Evolutionary conservation across 805 yeast genomes (phyloP), one percentile per base, ranked within the genome.

Genomic region (Jamesozyma spencerorum): DNA sequence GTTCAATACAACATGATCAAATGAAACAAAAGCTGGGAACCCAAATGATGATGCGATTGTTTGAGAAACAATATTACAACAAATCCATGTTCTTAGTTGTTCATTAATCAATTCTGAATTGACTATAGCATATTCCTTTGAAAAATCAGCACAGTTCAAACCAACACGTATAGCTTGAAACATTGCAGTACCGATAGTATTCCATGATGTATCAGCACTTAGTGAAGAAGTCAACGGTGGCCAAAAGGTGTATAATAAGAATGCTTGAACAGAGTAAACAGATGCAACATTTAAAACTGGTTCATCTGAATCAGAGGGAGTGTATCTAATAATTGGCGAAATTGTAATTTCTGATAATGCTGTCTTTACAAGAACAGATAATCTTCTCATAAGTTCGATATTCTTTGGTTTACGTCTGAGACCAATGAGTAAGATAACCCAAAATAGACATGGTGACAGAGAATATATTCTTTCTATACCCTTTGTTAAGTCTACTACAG

Each of bases 131-230:
- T 69, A 66, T 46, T 82, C 86, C 1, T 79, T 53, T 13, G 72
- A 66, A 41, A 65, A 70, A 17, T 85, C 90, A 0, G 87, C 92
- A 18, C 87, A 73, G 54, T 92, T 95, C 20, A 92, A 67, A 0
- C 98, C 97, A 13, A 90, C 83, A 40, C 97, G 67, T 27, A 88
- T 81, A 0, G 97, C 97, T 55, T 86, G 95, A 61, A 85, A 85
- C 51, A 87, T 69, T 4, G 97, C 97, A 35, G 85, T 79, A 0
- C 97, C 97, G 18, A 86, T 81, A 1, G 97, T 85, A 57, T 84
- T 85, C 95, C 97, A 90, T 3, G 95, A 82, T 6, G 95, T 82
- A 57, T 92, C 97, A 0, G 97, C 95, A 60, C 94, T 84, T 36
- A 92, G 70, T 0, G 97, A 87, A 0, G 97, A 86, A 0, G 96